Evolutionary conservation across 148 eudicot species (phyloP), one percentile per base, ranked within the genome.

Genomic region (Salicornia ramosissima): DNA sequence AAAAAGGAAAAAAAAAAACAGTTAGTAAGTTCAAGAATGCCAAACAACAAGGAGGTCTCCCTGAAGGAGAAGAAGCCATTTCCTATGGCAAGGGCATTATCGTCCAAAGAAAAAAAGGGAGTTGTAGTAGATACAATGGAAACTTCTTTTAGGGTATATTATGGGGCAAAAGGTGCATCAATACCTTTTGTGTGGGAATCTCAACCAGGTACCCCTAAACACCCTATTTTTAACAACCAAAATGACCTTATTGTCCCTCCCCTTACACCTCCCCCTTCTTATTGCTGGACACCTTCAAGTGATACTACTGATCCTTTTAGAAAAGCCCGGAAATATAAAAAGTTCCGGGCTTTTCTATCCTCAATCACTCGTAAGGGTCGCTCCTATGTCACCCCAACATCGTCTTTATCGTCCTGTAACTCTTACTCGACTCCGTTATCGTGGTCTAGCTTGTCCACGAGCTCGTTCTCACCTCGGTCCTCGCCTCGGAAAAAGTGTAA

Each of bases 111-210:
- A 68, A 73, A 73, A 6, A 52, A 22, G 9, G 30, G 4, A 21
- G 55, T 7, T 61, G 18, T 29, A 0, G 70, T 10, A 25, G 80
- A 72, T 18, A 77, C 73, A 25, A 14, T 72, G 24, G 80, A 78
- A 25, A n/a, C 70, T 13, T 78, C 80, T 15, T 74, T 62, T 75
- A 69, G 75, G 49, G 75, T 79, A 0, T 82, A 82, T 34, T 80
- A 80, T 53, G 80, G 80, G 1, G 74, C 75, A 19, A 73, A 47
- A 21, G 82, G 78, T 26, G 75, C 78, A 34, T 30, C 80, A 0
- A 56, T 82, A n/a, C 85, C 85, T 54, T 82, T 82, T 66, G 54
- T 67, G 57, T 82, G 85, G 85, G 85, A 82, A 57, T 82, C 82
- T 4, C 78, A 66, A 28, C 85, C 85, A 79, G 85, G 85, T 66